phyloP scores from a whole-genome alignment of 805 yeast genomes.

The Metschnikowia similis region DNA sequence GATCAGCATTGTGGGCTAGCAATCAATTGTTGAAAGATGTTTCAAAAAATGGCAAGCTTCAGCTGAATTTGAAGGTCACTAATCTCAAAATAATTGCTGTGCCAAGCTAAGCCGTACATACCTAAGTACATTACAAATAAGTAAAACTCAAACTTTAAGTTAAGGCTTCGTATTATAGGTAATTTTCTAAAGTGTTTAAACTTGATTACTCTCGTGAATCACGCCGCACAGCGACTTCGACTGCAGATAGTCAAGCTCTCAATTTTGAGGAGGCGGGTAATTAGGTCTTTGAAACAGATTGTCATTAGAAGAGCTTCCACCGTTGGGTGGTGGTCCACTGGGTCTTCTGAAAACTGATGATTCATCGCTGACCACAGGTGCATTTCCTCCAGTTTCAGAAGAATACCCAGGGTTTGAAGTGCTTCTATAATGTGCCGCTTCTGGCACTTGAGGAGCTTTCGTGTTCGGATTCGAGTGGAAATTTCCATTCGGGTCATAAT shows the following conservation, averaged over 20 bases:
- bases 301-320: background rate
- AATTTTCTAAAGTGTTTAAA: background rate
- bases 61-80: background rate
- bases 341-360: conserved; percentile 8
- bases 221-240: background rate
- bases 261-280: conserved; percentile 3
- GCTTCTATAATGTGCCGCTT: conserved; percentile 12
- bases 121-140: background rate
- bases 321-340: conserved; percentile 10
- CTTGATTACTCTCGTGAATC: background rate
- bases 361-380: conserved; percentile 3
- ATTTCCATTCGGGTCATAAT: conserved; percentile 62
- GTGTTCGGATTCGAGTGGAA: conserved; percentile 17
- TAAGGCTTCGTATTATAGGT: background rate
- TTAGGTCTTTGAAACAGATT: background rate
- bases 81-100: background rate
- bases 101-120: background rate
- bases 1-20: no score
- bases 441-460: conserved; percentile 15
- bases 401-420: conserved; percentile 14
- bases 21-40: background rate
- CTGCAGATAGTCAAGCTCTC: background rate
- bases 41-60: background rate
- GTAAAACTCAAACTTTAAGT: background rate
- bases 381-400: background rate